Evolutionary conservation across 805 yeast genomes (phyloP).

Genomic region (Cyberlindnera saturnus): DNA sequence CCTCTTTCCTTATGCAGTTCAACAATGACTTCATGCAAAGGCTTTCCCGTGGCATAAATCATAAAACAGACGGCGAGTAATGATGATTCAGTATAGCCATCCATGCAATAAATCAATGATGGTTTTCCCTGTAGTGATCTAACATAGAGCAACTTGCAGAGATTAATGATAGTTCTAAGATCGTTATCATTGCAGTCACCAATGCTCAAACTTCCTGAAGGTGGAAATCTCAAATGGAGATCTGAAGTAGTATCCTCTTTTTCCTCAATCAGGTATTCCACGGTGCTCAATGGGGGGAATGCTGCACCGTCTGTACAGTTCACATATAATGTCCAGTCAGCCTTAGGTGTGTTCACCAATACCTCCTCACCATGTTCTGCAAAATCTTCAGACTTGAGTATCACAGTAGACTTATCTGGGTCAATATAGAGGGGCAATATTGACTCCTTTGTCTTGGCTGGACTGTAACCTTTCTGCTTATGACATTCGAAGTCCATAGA

Average conservation of each 20-base stretch:
- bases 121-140: conserved; percentile 26
- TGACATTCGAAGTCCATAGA: conserved; percentile 56
- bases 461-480: conserved; percentile 15
- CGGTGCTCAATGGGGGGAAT: conserved; percentile 41
- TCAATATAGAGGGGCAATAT: conserved; percentile 40
- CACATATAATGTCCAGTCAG: conserved; percentile 49
- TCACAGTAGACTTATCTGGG: conserved; percentile 45
- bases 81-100: conserved; percentile 90
- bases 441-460: conserved; percentile 1
- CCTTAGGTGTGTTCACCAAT: conserved; percentile 44
- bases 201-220: conserved; percentile 76
- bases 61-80: conserved; percentile 64
- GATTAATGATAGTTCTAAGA: conserved; percentile 55
- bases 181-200: conserved; percentile 64
- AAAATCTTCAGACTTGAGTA: conserved; percentile 29
- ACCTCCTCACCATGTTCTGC: conserved; percentile 13
- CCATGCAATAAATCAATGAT: conserved; percentile 68
- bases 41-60: conserved; percentile 58
- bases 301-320: conserved; percentile 55
- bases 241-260: conserved; percentile 9
- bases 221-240: conserved; percentile 58
- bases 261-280: conserved; percentile 23
- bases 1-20: conserved; percentile 56
- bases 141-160: conserved; percentile 60
- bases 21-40: conserved; percentile 59